A percentile compares a stretch with the other conserved stretches of the same genome.
These are phyloP conservation scores for Drechslera avenae DNA, from an alignment of 2,329 filamentous ascomycete genomes.

Conservation along the genomic window DNA sequence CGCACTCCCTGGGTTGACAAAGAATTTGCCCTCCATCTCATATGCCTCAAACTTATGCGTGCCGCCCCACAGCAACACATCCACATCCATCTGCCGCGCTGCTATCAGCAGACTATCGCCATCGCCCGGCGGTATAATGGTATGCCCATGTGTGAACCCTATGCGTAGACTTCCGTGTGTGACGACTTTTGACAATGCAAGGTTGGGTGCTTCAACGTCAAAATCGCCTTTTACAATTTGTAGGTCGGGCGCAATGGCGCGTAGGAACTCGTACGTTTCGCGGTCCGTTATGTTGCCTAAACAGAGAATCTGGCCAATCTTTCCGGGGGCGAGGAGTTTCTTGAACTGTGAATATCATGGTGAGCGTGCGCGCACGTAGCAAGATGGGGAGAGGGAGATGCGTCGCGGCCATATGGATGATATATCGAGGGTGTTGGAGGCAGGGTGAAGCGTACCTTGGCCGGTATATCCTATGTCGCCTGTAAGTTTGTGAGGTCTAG, in stretches of 20 bases:
- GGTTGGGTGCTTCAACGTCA: conserved; percentile 69
- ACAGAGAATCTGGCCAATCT: conserved; percentile 64
- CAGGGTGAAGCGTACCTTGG: conserved; percentile 42
- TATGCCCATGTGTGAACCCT: conserved; percentile 73
- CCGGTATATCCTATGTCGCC: conserved; percentile 48
- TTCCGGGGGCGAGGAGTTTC: conserved; percentile 63
- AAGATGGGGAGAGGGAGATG: no score
- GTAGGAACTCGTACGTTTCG: conserved; percentile 63
- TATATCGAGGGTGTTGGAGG: neutral
- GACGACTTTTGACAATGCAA: conserved; percentile 70
- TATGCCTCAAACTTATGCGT: conserved; percentile 74
- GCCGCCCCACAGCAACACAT: conserved; percentile 71
- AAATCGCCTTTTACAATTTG: conserved; percentile 74
- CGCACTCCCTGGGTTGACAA: conserved; percentile 71
- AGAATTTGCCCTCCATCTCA: conserved; percentile 74
- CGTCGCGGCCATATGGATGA: neutral
- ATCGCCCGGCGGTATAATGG: conserved; percentile 71
- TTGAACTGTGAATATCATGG: conserved; percentile 48
- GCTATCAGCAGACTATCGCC: conserved; percentile 70
- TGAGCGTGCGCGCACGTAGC: conserved; percentile 2
- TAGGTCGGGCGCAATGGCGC: conserved; percentile 63
- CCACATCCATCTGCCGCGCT: conserved; percentile 73
- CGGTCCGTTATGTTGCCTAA: conserved; percentile 64
- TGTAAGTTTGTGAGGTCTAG: conserved; percentile 47
- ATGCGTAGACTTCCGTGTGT: conserved; percentile 71